phyloP scores from a whole-genome alignment of 2,329 filamentous ascomycete species.

The Paramyrothecium roridum region DNA sequence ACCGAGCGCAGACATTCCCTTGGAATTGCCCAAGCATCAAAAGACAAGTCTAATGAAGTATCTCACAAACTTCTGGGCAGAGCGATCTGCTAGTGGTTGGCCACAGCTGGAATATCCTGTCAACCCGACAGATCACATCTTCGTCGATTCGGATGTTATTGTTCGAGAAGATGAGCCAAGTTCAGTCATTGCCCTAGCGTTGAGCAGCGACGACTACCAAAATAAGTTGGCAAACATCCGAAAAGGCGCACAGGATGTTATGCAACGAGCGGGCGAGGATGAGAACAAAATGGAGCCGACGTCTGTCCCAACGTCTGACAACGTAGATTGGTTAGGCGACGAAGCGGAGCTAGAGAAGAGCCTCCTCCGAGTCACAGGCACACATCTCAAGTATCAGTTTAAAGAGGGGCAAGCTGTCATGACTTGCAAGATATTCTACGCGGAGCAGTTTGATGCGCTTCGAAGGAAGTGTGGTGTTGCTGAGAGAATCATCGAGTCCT shows the following conservation, averaged over 20 bases:
- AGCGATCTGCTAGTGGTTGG: slow-evolving; percentile 95
- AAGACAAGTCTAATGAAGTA: slow-evolving; percentile 93
- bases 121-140: slow-evolving; percentile 85
- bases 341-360: slow-evolving; percentile 82
- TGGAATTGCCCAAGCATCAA: slow-evolving; percentile 87
- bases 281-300: slow-evolving; percentile 22
- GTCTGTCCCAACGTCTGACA: slow-evolving; percentile 30
- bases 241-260: slow-evolving; percentile 40
- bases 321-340: slow-evolving; percentile 38
- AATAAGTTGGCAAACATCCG: slow-evolving; percentile 71
- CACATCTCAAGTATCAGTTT: slow-evolving; percentile 95
- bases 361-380: slow-evolving; percentile 78
- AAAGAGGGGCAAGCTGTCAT: slow-evolving; percentile 90
- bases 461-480: slow-evolving; percentile 89
- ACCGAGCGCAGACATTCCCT: slow-evolving; percentile 54
- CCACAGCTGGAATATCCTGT: slow-evolving; percentile 88
- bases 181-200: slow-evolving; percentile 88
- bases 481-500: slow-evolving; percentile 89
- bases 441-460: slow-evolving; percentile 94
- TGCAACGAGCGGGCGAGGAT: slow-evolving; percentile 32
- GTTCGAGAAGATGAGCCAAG: slow-evolving; percentile 96
- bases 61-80: slow-evolving; percentile 96
- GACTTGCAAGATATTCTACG: slow-evolving; percentile 98
- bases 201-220: slow-evolving; percentile 85
- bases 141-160: slow-evolving; percentile 94